Evolutionary conservation across 768 basidiomycete genomes (phyloP).

Genomic region (Kwoniella heveanensis): DNA sequence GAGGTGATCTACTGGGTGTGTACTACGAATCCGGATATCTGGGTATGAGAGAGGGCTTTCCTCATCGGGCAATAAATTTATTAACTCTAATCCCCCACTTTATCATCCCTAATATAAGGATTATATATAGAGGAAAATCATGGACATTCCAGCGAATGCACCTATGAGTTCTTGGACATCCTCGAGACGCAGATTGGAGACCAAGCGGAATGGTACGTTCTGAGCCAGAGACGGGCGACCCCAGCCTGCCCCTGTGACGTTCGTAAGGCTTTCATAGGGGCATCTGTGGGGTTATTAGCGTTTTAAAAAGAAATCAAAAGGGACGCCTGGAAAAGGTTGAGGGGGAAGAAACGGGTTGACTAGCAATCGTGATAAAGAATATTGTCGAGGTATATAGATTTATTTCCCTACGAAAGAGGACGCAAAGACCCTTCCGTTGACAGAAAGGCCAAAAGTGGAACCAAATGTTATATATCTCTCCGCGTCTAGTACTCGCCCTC

Average conservation of each 20-base stretch:
- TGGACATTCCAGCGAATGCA: no score
- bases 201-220: no score
- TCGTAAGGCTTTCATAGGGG: background rate
- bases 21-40: slow-evolving; percentile 1
- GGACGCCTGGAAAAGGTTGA: background rate
- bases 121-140: no score
- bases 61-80: background rate
- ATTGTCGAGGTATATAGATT: background rate
- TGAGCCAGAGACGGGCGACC: no score
- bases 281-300: background rate
- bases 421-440: no score
- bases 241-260: background rate
- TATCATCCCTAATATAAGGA: no score
- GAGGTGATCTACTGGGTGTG: background rate
- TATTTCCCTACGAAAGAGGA: no score
- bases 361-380: background rate
- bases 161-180: no score
- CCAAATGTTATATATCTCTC: background rate
- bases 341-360: background rate
- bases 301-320: background rate
- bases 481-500: slow-evolving; percentile 54
- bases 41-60: background rate
- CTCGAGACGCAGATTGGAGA: no score
- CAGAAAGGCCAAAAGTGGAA: background rate
- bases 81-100: background rate